These are phyloP conservation scores for Ophiostoma sp. DNA, from an alignment of 2,329 filamentous ascomycete genomes.

Conservation along the genomic window DNA sequence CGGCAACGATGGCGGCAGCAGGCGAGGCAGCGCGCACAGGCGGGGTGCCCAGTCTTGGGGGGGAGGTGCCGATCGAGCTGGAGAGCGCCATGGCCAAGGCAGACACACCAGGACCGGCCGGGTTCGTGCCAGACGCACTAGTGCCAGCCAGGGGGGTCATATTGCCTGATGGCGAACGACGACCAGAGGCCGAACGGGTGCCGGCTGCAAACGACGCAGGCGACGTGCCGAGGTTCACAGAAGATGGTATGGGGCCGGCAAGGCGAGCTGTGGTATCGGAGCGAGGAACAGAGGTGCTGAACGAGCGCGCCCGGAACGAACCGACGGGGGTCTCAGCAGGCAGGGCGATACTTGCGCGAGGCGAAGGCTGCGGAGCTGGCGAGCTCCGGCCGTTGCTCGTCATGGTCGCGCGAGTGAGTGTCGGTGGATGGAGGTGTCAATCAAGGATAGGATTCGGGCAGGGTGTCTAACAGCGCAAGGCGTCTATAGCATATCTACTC, in stretches of 20 bases:
- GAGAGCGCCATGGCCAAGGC: conserved; percentile 84
- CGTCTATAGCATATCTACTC: conserved; percentile 6
- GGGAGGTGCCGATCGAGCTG: conserved; percentile 63
- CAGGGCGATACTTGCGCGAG: conserved; percentile 35
- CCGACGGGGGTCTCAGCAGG: conserved; percentile 44
- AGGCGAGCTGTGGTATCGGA: conserved; percentile 57
- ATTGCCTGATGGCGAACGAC: conserved; percentile 43
- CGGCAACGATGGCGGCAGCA: background rate
- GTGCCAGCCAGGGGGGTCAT: conserved; percentile 61
- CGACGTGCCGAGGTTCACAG: conserved; percentile 35
- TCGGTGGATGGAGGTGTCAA: background rate
- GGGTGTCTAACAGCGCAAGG: background rate
- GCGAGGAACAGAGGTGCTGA: conserved; percentile 50
- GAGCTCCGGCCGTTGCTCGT: conserved; percentile 25
- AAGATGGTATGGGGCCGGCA: conserved; percentile 48
- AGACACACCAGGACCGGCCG: conserved; percentile 74
- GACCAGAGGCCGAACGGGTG: conserved; percentile 13
- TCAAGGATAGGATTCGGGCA: background rate
- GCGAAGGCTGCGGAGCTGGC: conserved; percentile 24
- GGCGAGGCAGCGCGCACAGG: conserved; percentile 57
- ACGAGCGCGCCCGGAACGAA: conserved; percentile 43
- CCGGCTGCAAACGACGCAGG: conserved; percentile 23
- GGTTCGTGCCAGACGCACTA: conserved; percentile 52
- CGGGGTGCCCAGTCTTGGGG: conserved; percentile 64
- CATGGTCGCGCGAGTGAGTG: conserved; percentile 16